phyloP scores from a whole-genome alignment of 306 rosid genomes.

The Dryas octopetala region DNA sequence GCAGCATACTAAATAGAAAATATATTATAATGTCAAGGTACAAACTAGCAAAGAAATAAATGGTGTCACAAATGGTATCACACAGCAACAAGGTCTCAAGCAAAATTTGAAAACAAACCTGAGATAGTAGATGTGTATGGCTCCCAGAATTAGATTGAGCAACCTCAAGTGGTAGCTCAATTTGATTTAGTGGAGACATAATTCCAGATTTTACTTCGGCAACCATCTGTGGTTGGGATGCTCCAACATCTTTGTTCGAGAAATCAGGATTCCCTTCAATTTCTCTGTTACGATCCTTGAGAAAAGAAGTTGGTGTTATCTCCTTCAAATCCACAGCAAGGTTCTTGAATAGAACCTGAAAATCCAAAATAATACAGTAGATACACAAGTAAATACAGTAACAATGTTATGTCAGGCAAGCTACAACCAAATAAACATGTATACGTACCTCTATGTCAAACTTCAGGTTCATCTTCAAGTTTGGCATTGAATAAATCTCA shows the following conservation, averaged over 20 bases:
- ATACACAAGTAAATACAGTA: not conserved
- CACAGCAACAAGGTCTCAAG: not conserved
- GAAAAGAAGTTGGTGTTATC: conserved; percentile 84
- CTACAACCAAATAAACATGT: not conserved
- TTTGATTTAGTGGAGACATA: conserved; percentile 77
- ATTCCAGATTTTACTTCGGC: conserved; percentile 71
- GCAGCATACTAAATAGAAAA: conserved; percentile 54
- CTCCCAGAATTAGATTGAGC: conserved; percentile 67
- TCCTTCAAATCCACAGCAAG: conserved; percentile 95
- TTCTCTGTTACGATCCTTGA: conserved; percentile 88
- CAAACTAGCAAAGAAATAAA: not conserved
- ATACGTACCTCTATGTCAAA: conserved; percentile 88
- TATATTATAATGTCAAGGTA: not conserved
- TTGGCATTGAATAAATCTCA: conserved; percentile 98
- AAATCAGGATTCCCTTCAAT: conserved; percentile 99
- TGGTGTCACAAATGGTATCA: not conserved
- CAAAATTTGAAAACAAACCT: conserved; percentile 48
- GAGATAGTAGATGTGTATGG: conserved; percentile 72
- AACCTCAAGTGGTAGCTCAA: conserved; percentile 76
- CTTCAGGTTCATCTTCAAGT: conserved; percentile 98
- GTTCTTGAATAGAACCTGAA: conserved; percentile 86
- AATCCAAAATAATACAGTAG: conserved; percentile 13
- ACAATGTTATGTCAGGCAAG: conserved; percentile 7
- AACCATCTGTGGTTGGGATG: conserved; percentile 73
- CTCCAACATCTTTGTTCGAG: conserved; percentile 91